phyloP scores from a whole-genome alignment of 257 asterid species.

The Solanum paucissectum region DNA sequence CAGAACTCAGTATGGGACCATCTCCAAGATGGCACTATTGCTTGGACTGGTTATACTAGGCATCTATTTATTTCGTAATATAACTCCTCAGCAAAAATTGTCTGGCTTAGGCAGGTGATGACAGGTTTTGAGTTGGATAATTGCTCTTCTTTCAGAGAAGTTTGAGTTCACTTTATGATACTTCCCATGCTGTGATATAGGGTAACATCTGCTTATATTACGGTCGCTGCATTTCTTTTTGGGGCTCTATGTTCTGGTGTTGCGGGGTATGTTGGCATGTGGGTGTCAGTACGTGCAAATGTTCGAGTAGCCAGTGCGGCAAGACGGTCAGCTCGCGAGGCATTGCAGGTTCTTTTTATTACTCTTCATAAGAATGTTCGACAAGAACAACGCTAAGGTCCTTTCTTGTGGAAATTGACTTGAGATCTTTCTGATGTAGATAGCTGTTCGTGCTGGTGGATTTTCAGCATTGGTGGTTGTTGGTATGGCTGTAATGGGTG shows the following conservation, averaged over 20 bases:
- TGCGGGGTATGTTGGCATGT: constrained; percentile 99
- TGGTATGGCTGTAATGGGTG: constrained; percentile 96
- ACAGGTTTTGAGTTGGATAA: background rate
- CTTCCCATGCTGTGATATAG: constrained; percentile 32
- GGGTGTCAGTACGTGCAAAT: constrained; percentile 99
- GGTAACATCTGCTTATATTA: constrained; percentile 67
- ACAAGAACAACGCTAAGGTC: constrained; percentile 3
- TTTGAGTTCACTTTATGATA: background rate
- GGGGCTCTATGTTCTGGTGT: constrained; percentile 97
- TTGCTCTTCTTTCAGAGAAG: background rate
- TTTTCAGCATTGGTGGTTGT: constrained; percentile 95
- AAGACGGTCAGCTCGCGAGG: constrained; percentile 95
- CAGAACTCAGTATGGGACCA: constrained; percentile 92
- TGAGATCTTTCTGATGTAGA: constrained; percentile 34
- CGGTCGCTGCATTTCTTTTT: constrained; percentile 84
- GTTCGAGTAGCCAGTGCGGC: constrained; percentile 99
- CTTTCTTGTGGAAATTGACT: constrained; percentile 5
- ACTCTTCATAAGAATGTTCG: constrained; percentile 3
- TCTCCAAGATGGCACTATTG: constrained; percentile 85
- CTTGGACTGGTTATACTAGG: constrained; percentile 59
- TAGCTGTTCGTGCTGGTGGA: constrained; percentile 99
- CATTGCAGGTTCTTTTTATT: constrained; percentile 60
- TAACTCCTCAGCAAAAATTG: constrained; percentile 86
- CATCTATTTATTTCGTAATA: constrained; percentile 79
- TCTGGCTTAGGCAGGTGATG: constrained; percentile 88